Percentiles rank a stretch among this genome's conserved stretches.
These are phyloP conservation scores for Gonium pectorale DNA, from an alignment of 139 green algal genomes.

Conservation along the genomic window DNA sequence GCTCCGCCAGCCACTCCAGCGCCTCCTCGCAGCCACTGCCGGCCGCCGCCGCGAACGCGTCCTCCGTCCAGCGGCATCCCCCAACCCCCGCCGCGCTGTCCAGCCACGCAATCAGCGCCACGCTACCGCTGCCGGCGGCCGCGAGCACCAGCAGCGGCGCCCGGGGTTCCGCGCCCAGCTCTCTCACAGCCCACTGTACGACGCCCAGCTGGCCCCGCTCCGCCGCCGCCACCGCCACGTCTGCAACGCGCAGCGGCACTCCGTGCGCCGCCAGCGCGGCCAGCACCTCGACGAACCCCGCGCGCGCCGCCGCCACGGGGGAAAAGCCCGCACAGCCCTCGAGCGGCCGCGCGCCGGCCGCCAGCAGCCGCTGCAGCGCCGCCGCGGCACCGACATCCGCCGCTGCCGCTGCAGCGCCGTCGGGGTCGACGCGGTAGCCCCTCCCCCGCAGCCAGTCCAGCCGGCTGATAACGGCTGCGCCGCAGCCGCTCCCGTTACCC, in stretches of 20 bases:
- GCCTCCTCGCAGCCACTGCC: not conserved
- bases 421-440: not conserved
- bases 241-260: not conserved
- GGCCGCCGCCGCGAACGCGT: not conserved
- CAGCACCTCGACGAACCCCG: not conserved
- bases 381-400: too few species aligned
- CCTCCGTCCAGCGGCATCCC: not conserved
- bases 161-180: not conserved
- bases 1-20: not conserved
- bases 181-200: not conserved
- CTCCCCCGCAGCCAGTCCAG: not conserved
- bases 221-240: not conserved
- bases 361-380: not conserved
- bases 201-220: not conserved
- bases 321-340: too few species aligned
- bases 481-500: too few species aligned
- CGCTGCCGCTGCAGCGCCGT: too few species aligned
- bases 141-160: not conserved
- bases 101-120: not conserved
- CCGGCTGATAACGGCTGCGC: too few species aligned
- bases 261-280: not conserved
- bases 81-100: too few species aligned
- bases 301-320: too few species aligned
- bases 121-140: not conserved
- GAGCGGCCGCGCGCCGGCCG: too few species aligned